Conservation (phyloP, 2,329 filamentous ascomycete genomes). For the Phialemonium atrogriseum region DNA sequence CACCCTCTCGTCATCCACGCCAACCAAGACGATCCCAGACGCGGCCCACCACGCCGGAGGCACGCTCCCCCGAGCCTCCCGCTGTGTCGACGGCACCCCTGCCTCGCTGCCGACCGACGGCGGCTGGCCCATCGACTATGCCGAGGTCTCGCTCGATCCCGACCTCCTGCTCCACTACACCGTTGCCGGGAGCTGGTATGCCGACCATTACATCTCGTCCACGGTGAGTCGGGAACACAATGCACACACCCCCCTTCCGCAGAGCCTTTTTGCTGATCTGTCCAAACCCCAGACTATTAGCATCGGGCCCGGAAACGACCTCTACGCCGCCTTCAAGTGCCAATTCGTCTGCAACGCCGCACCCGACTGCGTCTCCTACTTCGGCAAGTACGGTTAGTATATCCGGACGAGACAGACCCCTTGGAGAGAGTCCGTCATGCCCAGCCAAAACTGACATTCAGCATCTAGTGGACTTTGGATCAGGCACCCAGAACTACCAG, state of each 20-base stretch:
- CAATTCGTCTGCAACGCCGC: not conserved
- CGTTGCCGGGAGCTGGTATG: not conserved
- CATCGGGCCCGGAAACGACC: no score
- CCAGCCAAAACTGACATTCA: no score
- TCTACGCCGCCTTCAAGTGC: not conserved
- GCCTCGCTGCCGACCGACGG: no score
- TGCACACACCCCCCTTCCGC: not conserved
- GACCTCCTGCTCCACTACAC: not conserved
- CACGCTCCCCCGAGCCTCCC: no score
- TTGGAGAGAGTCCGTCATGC: not conserved
- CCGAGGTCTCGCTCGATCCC: not conserved
- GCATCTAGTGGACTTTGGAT: not conserved
- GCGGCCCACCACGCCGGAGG: no score
- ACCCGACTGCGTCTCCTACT: not conserved
- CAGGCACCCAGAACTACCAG: not conserved
- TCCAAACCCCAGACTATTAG: no score
- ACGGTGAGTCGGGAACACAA: not conserved
- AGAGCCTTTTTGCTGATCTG: not conserved
- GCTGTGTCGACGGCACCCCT: no score
- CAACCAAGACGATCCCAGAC: no score
- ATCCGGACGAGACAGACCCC: not conserved
- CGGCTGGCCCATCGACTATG: no score
- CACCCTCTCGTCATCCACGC: no score
- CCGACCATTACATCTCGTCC: not conserved
- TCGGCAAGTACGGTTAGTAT: not conserved